Conservation (phyloP, 495 filamentous ascomycete species). For the Podospora pseudoanserina region DNA sequence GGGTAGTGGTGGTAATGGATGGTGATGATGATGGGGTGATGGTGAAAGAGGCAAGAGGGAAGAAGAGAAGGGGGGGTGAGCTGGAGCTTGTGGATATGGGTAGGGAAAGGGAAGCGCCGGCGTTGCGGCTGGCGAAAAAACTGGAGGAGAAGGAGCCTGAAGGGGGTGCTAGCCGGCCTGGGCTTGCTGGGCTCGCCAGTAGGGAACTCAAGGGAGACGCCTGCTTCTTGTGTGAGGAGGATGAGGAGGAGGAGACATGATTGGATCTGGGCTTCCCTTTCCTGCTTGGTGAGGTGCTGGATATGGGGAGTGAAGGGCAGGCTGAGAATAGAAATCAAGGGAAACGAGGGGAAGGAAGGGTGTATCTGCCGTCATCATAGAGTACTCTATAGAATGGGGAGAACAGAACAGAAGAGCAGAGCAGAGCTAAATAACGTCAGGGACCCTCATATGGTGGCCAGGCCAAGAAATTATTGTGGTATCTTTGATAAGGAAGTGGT, state of each 20-base stretch:
- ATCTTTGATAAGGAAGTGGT: background rate
- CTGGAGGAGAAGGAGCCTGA: background rate
- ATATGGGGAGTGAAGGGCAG: conserved; percentile 5
- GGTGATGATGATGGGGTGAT: too few relatives aligned
- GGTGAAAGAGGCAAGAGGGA: background rate
- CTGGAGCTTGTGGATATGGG: background rate
- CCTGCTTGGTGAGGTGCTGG: background rate
- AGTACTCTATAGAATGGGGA: background rate
- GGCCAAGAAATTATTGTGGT: background rate
- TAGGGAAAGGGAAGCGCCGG: background rate
- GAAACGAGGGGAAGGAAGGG: background rate
- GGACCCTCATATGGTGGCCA: background rate
- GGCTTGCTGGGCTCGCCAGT: background rate
- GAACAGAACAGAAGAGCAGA: background rate
- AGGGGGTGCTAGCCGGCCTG: background rate
- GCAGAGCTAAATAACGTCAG: background rate
- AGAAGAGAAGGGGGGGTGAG: background rate
- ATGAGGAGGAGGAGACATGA: background rate
- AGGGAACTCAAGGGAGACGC: background rate
- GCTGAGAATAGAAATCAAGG: conserved; percentile 7
- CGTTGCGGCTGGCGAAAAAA: background rate
- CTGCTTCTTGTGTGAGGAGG: background rate
- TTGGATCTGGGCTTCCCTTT: background rate
- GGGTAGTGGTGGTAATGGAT: too few relatives aligned
- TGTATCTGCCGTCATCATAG: background rate